Conservation (phyloP, 257 asterid genomes). For the Solanum pennellii region DNA sequence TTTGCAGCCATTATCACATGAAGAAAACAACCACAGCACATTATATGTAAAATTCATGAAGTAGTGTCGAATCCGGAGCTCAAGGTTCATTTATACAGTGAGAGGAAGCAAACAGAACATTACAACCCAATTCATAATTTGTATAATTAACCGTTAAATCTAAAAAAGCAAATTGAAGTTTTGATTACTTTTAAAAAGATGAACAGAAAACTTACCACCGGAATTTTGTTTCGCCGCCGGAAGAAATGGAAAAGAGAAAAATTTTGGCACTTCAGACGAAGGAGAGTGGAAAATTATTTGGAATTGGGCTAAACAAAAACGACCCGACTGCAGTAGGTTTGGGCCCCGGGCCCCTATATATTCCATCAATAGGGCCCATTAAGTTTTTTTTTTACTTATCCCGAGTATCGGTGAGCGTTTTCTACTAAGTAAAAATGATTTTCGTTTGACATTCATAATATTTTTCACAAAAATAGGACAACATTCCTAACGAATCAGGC, state of each 20-base stretch:
- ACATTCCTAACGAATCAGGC: neutral
- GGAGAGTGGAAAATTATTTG: neutral
- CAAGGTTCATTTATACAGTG: neutral
- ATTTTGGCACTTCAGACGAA: neutral
- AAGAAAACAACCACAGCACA: neutral
- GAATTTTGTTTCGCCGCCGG: neutral
- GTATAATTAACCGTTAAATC: neutral
- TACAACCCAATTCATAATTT: neutral
- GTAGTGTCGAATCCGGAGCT: neutral
- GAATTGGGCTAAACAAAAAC: neutral
- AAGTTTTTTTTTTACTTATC: too few relatives aligned
- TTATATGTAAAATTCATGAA: neutral
- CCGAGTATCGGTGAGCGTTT: neutral
- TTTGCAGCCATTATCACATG: neutral
- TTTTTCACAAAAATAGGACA: neutral
- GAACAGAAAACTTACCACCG: neutral
- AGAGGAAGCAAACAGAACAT: neutral
- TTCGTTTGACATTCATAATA: neutral
- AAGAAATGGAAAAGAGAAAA: neutral
- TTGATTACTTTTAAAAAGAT: neutral
- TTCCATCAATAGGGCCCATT: too few relatives aligned
- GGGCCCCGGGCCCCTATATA: neutral
- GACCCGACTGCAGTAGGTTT: neutral
- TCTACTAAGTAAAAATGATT: neutral
- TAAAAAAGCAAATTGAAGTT: neutral